Evolutionary conservation across 768 basidiomycete species (phyloP).

Genomic region (Pleurotus citrinopileatus): DNA sequence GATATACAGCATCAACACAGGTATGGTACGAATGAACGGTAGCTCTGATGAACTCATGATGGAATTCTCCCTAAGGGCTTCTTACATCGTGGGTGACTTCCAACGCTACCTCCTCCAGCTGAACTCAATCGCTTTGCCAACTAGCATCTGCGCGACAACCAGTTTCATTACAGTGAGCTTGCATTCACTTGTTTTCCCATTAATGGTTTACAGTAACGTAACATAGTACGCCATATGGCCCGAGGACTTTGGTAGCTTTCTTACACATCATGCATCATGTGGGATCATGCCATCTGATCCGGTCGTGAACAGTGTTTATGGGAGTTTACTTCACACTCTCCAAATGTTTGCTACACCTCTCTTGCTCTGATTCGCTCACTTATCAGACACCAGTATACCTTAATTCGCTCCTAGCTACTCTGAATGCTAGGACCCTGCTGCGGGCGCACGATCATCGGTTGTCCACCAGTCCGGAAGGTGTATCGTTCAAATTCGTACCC

Average conservation of each 20-base stretch:
- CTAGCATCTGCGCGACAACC: slow-evolving; percentile 14
- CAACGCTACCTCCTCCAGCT: slow-evolving; percentile 10
- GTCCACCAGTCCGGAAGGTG: neutral
- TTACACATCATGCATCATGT: neutral
- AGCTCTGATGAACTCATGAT: neutral
- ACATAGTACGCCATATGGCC: slow-evolving; percentile 42
- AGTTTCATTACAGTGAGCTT: slow-evolving; percentile 29
- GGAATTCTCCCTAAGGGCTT: neutral
- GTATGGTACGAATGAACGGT: slow-evolving; percentile 10
- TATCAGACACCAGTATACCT: slow-evolving; percentile 27
- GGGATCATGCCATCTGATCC: neutral
- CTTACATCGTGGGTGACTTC: neutral
- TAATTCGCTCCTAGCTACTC: slow-evolving; percentile 34
- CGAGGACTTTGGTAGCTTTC: slow-evolving; percentile 25
- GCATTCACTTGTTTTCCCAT: neutral
- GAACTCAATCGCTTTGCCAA: neutral
- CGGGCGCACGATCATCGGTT: slow-evolving; percentile 4
- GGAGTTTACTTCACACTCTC: slow-evolving; percentile 44
- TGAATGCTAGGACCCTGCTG: slow-evolving; percentile 14
- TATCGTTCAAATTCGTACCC: slow-evolving; percentile 7
- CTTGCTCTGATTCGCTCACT: neutral
- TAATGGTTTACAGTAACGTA: slow-evolving; percentile 26
- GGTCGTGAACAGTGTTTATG: slow-evolving; percentile 27
- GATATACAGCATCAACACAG: slow-evolving; percentile 46
- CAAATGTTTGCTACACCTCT: slow-evolving; percentile 32